Evolutionary conservation across 352 stramenopile species (phyloP).

Genomic region (Paralagenidium karlingii): DNA sequence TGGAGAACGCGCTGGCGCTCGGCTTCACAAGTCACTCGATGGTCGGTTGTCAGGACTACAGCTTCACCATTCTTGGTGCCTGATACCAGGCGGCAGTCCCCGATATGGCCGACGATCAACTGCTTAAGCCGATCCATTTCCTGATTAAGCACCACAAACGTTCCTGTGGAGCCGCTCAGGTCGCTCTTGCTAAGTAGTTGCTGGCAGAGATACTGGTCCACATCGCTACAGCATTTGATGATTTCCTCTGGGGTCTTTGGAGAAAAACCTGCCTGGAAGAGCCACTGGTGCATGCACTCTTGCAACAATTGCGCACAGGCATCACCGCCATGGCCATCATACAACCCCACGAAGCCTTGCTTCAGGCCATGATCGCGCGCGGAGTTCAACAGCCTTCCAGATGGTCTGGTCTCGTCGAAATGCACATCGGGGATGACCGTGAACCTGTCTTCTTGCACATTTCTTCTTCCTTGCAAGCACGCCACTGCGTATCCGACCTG

Average conservation of each 20-base stretch:
- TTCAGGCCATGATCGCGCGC: conserved; percentile 2
- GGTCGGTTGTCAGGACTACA: conserved; percentile 47
- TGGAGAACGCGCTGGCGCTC: conserved; percentile 43
- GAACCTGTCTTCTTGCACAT: conserved; percentile 64
- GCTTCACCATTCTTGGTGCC: conserved; percentile 19
- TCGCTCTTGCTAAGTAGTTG: conserved; percentile 58
- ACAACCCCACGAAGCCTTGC: conserved; percentile 74
- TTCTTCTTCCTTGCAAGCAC: conserved; percentile 52
- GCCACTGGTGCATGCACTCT: conserved; percentile 54
- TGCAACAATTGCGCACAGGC: conserved; percentile 60
- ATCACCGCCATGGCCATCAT: conserved; percentile 74
- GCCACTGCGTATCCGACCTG: conserved; percentile 23
- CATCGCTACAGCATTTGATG: conserved; percentile 33
- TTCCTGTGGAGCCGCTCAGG: conserved; percentile 68
- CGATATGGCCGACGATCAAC: conserved; percentile 43
- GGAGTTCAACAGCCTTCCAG: not conserved
- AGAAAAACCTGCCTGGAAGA: too few relatives aligned
- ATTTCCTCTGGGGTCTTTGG: conserved; percentile 12
- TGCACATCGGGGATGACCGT: conserved; percentile 31
- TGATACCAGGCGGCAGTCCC: conserved; percentile 63
- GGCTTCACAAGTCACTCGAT: conserved; percentile 27
- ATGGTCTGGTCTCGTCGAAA: not conserved
- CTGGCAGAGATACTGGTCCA: conserved; percentile 60
- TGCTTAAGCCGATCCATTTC: not conserved
- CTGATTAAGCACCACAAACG: conserved; percentile 30